Percentiles rank a stretch among this genome's conserved stretches.
Conservation (phyloP, 495 filamentous ascomycete species). For the Aeminium ludgeri region DNA sequence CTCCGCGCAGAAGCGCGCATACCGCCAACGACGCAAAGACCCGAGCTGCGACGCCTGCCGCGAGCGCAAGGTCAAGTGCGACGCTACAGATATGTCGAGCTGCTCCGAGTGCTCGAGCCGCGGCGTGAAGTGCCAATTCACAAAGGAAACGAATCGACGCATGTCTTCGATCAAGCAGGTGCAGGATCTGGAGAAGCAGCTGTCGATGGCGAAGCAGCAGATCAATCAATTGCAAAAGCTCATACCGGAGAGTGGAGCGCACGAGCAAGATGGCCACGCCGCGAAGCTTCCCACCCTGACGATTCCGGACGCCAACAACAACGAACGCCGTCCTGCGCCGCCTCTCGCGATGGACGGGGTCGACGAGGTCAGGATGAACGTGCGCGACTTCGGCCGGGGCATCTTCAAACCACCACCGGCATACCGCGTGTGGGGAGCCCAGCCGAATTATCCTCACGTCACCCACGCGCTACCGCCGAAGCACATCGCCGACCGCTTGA, state of each 20-base stretch:
- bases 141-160: constrained; percentile 93
- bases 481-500: constrained; percentile 52
- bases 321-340: constrained; percentile 33
- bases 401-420: constrained; percentile 69
- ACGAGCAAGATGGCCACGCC: constrained; percentile 45
- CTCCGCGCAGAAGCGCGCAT: constrained; percentile 70
- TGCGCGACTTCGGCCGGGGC: constrained; percentile 57
- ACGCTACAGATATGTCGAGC: constrained; percentile 86
- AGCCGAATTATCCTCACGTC: constrained; percentile 35
- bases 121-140: constrained; percentile 94
- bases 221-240: constrained; percentile 51
- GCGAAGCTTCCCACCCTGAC: constrained; percentile 42
- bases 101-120: constrained; percentile 93
- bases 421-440: constrained; percentile 40
- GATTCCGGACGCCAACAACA: constrained; percentile 52
- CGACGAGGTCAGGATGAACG: constrained; percentile 50
- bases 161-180: constrained; percentile 99
- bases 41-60: constrained; percentile 96
- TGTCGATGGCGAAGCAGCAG: constrained; percentile 55
- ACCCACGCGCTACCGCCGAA: constrained; percentile 47
- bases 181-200: constrained; percentile 88
- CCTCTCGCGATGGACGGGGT: constrained; percentile 50
- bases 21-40: constrained; percentile 86
- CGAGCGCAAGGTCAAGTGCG: constrained; percentile 97
- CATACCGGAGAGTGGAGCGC: constrained; percentile 26